Percentiles rank a stretch among this genome's conserved stretches.
Conservation (phyloP, 169 alveolate species). For the Blepharisma undulans region DNA sequence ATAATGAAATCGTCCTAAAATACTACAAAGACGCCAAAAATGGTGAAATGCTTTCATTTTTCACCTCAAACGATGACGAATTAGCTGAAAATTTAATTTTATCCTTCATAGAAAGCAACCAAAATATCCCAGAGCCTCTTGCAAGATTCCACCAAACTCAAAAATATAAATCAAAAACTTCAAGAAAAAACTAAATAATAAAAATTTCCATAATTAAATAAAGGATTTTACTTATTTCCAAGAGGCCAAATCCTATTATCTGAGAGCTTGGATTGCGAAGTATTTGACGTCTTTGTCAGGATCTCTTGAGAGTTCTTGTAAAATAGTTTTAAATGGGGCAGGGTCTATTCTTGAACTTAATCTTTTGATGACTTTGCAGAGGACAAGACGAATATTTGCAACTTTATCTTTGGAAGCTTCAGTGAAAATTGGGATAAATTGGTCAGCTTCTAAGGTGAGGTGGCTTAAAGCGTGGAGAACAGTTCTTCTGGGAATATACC, state of each 20-base stretch:
- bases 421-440: conserved; percentile 59
- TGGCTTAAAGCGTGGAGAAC: conserved; percentile 52
- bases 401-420: conserved; percentile 72
- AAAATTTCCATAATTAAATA: background rate
- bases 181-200: background rate
- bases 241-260: background rate
- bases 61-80: background rate
- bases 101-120: background rate
- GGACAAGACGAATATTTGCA: conserved; percentile 76
- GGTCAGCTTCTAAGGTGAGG: conserved; percentile 22
- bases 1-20: background rate
- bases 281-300: conserved; percentile 76
- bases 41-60: background rate
- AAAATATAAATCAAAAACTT: background rate
- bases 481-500: conserved; percentile 68
- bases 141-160: background rate
- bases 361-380: conserved; percentile 46
- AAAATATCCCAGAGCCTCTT: background rate
- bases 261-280: conserved; percentile 48
- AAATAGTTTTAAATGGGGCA: background rate
- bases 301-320: conserved; percentile 53
- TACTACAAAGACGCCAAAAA: background rate
- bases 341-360: background rate
- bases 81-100: background rate
- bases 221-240: background rate